Evolutionary conservation across 305 asterid species (phyloP), one percentile per base, ranked within the genome.

Genomic region (Caryopteris hybrid): DNA sequence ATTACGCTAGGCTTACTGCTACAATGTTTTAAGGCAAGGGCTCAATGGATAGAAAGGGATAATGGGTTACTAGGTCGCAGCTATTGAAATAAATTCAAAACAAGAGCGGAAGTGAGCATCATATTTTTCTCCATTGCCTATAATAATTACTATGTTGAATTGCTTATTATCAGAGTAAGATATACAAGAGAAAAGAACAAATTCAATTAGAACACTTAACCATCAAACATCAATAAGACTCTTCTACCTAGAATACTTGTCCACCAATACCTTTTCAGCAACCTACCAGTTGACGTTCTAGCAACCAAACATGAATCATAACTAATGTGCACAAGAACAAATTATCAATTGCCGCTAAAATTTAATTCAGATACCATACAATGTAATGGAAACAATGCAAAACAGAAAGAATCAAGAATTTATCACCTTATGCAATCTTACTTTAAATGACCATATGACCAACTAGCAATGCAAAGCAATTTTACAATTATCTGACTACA

Each of bases 1-100:
- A 38, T 64, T 50, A 61, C 13, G 25, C 23, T 27, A 7, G 61
- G 14, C 33, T 33, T 60, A 61, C 27, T 14, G 46, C 61, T 47
- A 51, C 6, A 58, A 64, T 53, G 20, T 47, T 52, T n/a, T 11
- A 66, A 63, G 69, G 41, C 29, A 57, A 29, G 62, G 67, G 70
- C 47, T 69, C 47, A 13, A 57, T 36, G 63, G 59, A 63, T 55
- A 36, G 6, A 53, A 25, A 13, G 23, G 50, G 22, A 64, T 17
- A 46, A 74, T 34, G 8, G 0, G 31, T 14, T 41, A 36, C 43
- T 36, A 20, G 55, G 43, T 42, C 38, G 8, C 33, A 36, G 6
- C 23, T 39, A 6, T 23, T 31, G 23, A 43, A 41, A 39, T 25
- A 38, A 45, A 47, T 5, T 20, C 31, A 57, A 33, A 47, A 23